phyloP scores from a whole-genome alignment of 192 early-diverging fungal genomes.

The Entomortierella lignicola region DNA sequence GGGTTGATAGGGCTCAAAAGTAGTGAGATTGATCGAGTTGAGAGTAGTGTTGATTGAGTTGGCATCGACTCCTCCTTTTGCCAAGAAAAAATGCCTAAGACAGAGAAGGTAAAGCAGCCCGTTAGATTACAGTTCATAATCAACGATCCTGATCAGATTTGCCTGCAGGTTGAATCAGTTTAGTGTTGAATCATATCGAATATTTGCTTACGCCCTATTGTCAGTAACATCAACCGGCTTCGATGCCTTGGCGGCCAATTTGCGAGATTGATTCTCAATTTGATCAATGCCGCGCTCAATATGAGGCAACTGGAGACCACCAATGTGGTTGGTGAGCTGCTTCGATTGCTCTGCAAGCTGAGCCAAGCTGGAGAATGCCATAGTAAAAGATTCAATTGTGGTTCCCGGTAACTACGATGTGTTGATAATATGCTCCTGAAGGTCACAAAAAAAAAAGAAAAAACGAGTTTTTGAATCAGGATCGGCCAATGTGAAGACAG shows the following conservation, averaged over 20 bases:
- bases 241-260: slow-evolving; percentile 62
- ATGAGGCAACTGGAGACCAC: slow-evolving; percentile 72
- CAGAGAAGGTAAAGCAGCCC: neutral
- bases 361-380: slow-evolving; percentile 50
- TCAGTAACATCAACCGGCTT: slow-evolving; percentile 51
- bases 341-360: slow-evolving; percentile 82
- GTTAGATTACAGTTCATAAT: neutral
- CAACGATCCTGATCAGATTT: slow-evolving; percentile 1
- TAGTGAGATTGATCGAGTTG: slow-evolving; percentile 75
- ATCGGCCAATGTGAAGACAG: neutral
- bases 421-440: neutral
- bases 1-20: slow-evolving; percentile 80
- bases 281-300: slow-evolving; percentile 90
- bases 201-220: slow-evolving; percentile 61
- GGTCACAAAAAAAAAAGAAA: neutral
- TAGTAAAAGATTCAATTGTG: neutral
- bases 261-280: slow-evolving; percentile 87
- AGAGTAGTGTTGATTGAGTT: slow-evolving; percentile 71
- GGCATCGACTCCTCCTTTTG: slow-evolving; percentile 83
- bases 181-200: neutral
- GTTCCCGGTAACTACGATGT: neutral
- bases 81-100: slow-evolving; percentile 76
- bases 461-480: neutral
- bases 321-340: slow-evolving; percentile 79
- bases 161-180: neutral